phyloP scores from a whole-genome alignment of 768 basidiomycete species.

The Mycena alexandri region DNA sequence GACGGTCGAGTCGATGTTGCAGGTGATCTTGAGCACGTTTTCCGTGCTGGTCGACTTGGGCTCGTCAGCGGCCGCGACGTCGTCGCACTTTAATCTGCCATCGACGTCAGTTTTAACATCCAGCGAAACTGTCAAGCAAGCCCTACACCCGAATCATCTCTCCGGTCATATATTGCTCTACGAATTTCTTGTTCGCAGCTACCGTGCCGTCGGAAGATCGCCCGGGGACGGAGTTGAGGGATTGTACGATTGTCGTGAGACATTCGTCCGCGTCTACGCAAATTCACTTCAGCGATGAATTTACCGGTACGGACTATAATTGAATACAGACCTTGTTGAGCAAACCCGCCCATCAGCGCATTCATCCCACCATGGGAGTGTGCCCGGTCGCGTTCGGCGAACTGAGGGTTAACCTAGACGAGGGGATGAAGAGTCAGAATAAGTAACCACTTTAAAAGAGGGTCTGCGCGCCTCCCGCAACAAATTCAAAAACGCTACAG shows the following conservation, averaged over 20 bases:
- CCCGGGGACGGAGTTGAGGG: constrained; percentile 79
- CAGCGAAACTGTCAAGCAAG: background rate
- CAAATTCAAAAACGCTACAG: constrained; percentile 73
- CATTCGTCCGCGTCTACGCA: constrained; percentile 91
- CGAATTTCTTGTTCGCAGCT: constrained; percentile 64
- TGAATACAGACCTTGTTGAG: constrained; percentile 76
- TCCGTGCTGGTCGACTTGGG: constrained; percentile 72
- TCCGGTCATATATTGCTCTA: constrained; percentile 87
- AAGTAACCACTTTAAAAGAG: too few relatives aligned
- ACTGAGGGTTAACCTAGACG: constrained; percentile 83
- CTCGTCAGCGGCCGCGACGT: constrained; percentile 78
- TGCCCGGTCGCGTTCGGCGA: constrained; percentile 76
- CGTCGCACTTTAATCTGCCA: constrained; percentile 81
- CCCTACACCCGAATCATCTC: constrained; percentile 78
- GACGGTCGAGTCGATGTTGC: constrained; percentile 88
- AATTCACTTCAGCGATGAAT: constrained; percentile 32
- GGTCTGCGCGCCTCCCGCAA: constrained; percentile 65
- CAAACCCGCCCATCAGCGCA: constrained; percentile 61
- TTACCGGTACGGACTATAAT: background rate
- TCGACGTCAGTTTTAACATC: constrained; percentile 13
- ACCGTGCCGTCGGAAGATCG: constrained; percentile 44
- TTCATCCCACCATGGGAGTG: constrained; percentile 53
- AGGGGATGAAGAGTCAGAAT: too few relatives aligned
- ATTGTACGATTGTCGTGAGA: constrained; percentile 79
- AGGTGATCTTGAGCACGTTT: constrained; percentile 88